phyloP scores from a whole-genome alignment of 208 protist genomes.

The Entamoeba nuttalli region DNA sequence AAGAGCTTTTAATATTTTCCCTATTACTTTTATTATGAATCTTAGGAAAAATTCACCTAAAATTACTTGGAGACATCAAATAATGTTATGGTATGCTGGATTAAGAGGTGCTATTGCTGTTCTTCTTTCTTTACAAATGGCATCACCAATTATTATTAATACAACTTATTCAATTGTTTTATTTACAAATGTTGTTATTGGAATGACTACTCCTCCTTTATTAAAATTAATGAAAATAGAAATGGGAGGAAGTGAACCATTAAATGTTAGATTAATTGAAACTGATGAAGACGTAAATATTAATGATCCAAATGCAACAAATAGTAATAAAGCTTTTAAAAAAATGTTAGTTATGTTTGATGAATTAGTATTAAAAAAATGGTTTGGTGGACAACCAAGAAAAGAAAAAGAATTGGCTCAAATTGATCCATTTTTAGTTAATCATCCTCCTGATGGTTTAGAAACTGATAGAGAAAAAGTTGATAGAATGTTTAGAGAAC shows the following conservation, averaged over 20 bases:
- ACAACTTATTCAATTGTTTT: constrained; percentile 7
- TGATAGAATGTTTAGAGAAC: neutral
- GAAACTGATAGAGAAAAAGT: neutral
- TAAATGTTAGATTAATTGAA: neutral
- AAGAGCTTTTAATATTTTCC: constrained; percentile 20
- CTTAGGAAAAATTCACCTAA: neutral
- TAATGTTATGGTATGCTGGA: constrained; percentile 3
- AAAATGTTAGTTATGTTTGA: neutral
- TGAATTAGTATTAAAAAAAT: neutral
- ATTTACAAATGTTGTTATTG: constrained; percentile 3
- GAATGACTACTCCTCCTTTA: neutral
- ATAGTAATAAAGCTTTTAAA: neutral
- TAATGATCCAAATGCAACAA: neutral
- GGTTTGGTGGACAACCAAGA: neutral
- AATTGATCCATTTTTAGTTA: neutral
- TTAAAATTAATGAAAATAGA: neutral
- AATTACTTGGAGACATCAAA: neutral
- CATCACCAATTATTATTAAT: neutral
- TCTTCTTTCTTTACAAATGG: neutral
- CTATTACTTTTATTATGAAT: constrained; percentile 1
- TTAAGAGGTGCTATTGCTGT: constrained; percentile 17
- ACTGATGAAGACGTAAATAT: neutral
- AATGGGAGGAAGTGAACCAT: neutral
- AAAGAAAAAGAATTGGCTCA: neutral
- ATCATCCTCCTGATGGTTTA: neutral